Conservation (phyloP, 1,284 basidiomycete species). For the Tetrapyrgos nigripes region DNA sequence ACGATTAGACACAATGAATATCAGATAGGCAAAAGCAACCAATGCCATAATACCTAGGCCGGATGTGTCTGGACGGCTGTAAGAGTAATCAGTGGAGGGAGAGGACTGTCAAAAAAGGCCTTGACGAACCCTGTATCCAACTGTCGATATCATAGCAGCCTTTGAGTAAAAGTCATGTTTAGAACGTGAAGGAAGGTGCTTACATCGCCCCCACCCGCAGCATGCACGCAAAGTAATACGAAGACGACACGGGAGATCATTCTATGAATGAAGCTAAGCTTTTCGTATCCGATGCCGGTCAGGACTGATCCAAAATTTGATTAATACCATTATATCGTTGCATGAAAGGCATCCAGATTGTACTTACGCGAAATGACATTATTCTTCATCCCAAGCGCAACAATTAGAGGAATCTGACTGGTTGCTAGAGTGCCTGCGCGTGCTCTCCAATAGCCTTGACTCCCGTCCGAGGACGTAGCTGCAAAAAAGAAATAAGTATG, state of each 20-base stretch:
- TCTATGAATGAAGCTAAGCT: slow-evolving; percentile 62
- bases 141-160: neutral
- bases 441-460: slow-evolving; percentile 51
- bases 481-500: neutral
- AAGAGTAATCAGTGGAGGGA: too few relatives aligned
- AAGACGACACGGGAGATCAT: slow-evolving; percentile 54
- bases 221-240: slow-evolving; percentile 58
- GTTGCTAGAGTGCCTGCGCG: slow-evolving; percentile 57
- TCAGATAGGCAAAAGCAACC: slow-evolving; percentile 42
- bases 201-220: slow-evolving; percentile 48
- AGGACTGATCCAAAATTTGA: slow-evolving; percentile 49
- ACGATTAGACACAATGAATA: slow-evolving; percentile 44
- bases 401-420: slow-evolving; percentile 68
- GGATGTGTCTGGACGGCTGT: too few relatives aligned
- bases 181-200: slow-evolving; percentile 19
- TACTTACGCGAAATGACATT: slow-evolving; percentile 63
- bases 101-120: too few relatives aligned
- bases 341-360: neutral
- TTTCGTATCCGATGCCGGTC: slow-evolving; percentile 66
- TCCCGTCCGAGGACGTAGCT: slow-evolving; percentile 46
- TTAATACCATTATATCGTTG: neutral
- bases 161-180: neutral
- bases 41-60: slow-evolving; percentile 45
- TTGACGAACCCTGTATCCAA: slow-evolving; percentile 5
- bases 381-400: slow-evolving; percentile 69